Evolutionary conservation across 305 asterid genomes (phyloP).

Genomic region (Salvia sclarea): DNA sequence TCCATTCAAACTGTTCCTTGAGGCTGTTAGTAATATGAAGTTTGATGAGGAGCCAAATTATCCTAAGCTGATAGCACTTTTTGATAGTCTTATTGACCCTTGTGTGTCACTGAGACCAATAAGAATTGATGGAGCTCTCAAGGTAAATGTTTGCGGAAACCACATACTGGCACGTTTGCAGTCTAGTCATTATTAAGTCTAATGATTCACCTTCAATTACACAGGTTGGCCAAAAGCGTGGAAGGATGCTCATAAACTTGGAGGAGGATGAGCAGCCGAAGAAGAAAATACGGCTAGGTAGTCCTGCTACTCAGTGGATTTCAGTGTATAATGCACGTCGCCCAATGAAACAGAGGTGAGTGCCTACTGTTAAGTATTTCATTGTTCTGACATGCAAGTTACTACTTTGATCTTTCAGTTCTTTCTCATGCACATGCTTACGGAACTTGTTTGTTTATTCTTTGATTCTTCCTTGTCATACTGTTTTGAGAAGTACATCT

Average conservation of each 20-base stretch:
- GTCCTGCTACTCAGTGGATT: slow-evolving; percentile 99
- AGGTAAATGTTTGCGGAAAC: slow-evolving; percentile 45
- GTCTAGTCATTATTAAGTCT: slow-evolving; percentile 4
- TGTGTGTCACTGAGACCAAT: slow-evolving; percentile 73
- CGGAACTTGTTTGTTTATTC: not conserved
- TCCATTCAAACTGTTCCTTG: slow-evolving; percentile 84
- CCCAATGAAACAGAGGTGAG: slow-evolving; percentile 96
- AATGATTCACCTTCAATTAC: slow-evolving; percentile 29
- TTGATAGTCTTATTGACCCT: slow-evolving; percentile 86
- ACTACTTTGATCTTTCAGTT: slow-evolving; percentile 7
- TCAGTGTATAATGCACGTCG: slow-evolving; percentile 95
- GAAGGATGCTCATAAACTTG: slow-evolving; percentile 84
- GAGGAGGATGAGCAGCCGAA: slow-evolving; percentile 99
- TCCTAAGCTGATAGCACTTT: slow-evolving; percentile 73
- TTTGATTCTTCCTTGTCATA: not conserved
- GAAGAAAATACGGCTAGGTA: slow-evolving; percentile 94
- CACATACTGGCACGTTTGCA: not conserved
- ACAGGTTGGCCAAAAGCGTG: slow-evolving; percentile 97
- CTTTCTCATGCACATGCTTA: slow-evolving; percentile 6
- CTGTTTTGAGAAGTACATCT: no score
- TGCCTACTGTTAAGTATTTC: slow-evolving; percentile 14
- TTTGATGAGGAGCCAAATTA: slow-evolving; percentile 98
- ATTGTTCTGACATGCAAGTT: not conserved
- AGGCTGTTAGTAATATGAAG: slow-evolving; percentile 92
- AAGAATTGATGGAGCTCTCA: slow-evolving; percentile 96